A percentile compares a stretch with the other conserved stretches of the same genome.
Evolutionary conservation across 169 alveolate species (phyloP).

Genomic region (Plasmodium knowlesi): DNA sequence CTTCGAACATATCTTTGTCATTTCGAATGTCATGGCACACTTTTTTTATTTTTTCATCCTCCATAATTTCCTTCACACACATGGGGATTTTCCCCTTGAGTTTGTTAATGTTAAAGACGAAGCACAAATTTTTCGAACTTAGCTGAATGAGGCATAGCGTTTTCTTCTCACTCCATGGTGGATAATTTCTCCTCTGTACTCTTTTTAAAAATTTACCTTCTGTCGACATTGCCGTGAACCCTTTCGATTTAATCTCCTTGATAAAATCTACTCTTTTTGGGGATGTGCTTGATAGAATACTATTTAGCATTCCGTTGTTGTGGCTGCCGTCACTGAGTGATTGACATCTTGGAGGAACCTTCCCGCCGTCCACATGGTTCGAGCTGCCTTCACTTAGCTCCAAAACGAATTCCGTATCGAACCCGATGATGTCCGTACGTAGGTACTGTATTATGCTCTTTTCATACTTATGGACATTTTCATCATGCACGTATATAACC

Average conservation of each 20-base stretch:
- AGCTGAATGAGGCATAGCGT: conserved; percentile 51
- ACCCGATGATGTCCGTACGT: conserved; percentile 33
- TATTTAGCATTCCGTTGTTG: not conserved
- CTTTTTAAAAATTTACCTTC: not conserved
- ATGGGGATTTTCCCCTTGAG: conserved; percentile 37
- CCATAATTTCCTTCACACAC: conserved; percentile 37
- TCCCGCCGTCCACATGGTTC: not conserved
- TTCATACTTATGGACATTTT: conserved; percentile 40
- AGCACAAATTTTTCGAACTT: conserved; percentile 25
- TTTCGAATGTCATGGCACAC: conserved; percentile 61
- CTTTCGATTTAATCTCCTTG: not conserved
- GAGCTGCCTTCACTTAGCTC: conserved; percentile 6
- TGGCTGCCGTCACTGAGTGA: not conserved
- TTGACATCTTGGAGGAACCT: not conserved
- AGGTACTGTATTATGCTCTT: conserved; percentile 29
- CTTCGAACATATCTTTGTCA: conserved; percentile 53
- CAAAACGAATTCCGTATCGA: conserved; percentile 46
- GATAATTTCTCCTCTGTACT: not conserved
- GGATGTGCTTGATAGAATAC: not conserved
- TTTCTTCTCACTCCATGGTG: not conserved
- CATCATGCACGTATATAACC: conserved; percentile 43
- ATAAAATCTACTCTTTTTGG: not conserved
- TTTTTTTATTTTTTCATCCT: conserved; percentile 31
- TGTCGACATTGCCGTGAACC: not conserved
- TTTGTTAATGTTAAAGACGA: conserved; percentile 52